Evolutionary conservation across 257 asterid species (phyloP).

Genomic region (Solanum chmielewskii): DNA sequence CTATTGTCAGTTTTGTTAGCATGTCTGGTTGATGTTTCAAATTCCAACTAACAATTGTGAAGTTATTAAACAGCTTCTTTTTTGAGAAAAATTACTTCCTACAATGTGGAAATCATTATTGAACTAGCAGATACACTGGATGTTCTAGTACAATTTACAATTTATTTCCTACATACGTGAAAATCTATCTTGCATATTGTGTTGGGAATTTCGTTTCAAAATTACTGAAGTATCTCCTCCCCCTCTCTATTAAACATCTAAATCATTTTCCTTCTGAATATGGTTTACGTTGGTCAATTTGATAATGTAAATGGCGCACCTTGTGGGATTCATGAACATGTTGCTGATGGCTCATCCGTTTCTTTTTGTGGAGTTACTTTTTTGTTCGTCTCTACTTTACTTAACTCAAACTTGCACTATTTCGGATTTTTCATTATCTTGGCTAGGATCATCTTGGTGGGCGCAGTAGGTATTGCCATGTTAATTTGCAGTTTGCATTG

Average conservation of each 20-base stretch:
- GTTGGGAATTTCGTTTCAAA: not conserved
- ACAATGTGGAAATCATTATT: not conserved
- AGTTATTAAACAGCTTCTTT: not conserved
- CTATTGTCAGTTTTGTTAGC: not conserved
- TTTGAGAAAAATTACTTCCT: not conserved
- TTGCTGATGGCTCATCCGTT: not conserved
- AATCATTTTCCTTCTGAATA: not conserved
- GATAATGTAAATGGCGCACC: not conserved
- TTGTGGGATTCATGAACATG: not conserved
- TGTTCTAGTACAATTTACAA: not conserved
- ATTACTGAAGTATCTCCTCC: not conserved
- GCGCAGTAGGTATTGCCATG: slow-evolving; percentile 47
- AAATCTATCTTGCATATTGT: not conserved
- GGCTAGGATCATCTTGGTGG: slow-evolving; percentile 94
- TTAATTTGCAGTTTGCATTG: not conserved
- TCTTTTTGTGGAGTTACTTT: not conserved
- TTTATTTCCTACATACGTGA: not conserved
- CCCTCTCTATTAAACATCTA: not conserved
- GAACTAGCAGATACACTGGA: not conserved
- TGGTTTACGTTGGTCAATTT: not conserved
- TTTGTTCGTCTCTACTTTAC: not conserved
- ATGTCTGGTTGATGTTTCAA: not conserved
- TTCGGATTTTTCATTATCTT: slow-evolving; percentile 92
- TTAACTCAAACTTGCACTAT: slow-evolving; percentile 10
- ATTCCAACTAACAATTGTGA: not conserved